These are phyloP conservation scores for Stagonosporopsis vannaccii DNA, from an alignment of 2,329 filamentous ascomycete genomes.

Conservation along the genomic window DNA sequence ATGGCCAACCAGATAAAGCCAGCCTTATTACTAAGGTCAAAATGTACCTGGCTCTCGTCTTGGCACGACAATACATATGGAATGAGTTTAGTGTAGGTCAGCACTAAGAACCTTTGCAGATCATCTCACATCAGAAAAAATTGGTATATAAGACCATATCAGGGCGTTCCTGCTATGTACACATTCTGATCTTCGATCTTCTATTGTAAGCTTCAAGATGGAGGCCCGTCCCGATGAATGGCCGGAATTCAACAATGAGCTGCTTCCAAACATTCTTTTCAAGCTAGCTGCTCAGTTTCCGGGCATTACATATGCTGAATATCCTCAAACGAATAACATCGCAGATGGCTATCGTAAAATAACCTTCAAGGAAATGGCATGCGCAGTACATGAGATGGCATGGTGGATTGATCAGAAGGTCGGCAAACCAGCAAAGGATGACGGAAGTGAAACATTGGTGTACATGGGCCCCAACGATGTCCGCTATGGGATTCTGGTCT, in stretches of 20 bases:
- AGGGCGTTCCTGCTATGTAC: not conserved
- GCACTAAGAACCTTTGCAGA: not conserved
- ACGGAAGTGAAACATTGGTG: not conserved
- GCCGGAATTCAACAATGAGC: not conserved
- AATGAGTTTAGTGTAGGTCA: no score
- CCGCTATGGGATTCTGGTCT: not conserved
- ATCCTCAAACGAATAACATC: not conserved
- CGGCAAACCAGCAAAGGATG: not conserved
- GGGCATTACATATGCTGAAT: not conserved
- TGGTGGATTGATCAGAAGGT: not conserved
- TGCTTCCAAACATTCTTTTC: not conserved
- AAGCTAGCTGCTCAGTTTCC: not conserved
- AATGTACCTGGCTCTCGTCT: no score
- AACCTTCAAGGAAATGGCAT: not conserved
- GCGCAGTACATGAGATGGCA: not conserved
- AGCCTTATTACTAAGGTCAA: no score
- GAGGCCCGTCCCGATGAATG: not conserved
- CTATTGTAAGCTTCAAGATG: not conserved
- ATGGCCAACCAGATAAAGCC: no score
- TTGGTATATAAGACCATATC: no score
- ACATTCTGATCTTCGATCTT: no score
- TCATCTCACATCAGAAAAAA: not conserved
- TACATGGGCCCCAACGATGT: constrained; percentile 1
- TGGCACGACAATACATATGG: no score
- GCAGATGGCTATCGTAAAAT: not conserved